These are phyloP conservation scores for Friedmanniomyces simplex DNA, from an alignment of 495 filamentous ascomycete species.

Conservation along the genomic window DNA sequence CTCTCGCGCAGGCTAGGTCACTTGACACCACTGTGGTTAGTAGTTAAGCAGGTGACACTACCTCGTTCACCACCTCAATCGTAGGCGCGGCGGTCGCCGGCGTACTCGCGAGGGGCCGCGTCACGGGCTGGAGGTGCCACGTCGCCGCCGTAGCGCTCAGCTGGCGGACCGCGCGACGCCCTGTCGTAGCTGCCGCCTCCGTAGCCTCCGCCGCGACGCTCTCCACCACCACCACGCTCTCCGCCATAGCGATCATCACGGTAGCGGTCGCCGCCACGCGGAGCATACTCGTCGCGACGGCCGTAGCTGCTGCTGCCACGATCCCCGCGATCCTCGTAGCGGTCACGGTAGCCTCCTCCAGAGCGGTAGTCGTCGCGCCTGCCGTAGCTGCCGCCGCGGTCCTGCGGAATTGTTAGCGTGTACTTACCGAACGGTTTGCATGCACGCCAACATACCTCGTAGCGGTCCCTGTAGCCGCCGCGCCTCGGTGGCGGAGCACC, in stretches of 20 bases:
- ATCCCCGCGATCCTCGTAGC: slow-evolving; percentile 25
- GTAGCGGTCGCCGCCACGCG: slow-evolving; percentile 25
- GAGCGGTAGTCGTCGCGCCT: slow-evolving; percentile 27
- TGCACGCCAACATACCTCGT: slow-evolving; percentile 9
- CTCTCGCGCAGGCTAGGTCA: neutral
- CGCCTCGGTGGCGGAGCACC: slow-evolving; percentile 41
- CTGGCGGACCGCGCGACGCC: slow-evolving; percentile 9
- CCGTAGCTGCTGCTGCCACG: neutral
- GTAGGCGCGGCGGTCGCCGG: slow-evolving; percentile 15
- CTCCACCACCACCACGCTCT: slow-evolving; percentile 5
- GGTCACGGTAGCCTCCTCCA: slow-evolving; percentile 36
- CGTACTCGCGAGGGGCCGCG: slow-evolving; percentile 16
- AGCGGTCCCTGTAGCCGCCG: slow-evolving; percentile 30
- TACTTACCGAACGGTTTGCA: neutral
- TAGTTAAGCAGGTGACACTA: slow-evolving; percentile 13
- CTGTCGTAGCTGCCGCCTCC: slow-evolving; percentile 14
- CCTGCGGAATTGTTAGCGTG: slow-evolving; percentile 10
- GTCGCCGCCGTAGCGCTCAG: slow-evolving; percentile 15
- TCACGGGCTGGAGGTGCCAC: slow-evolving; percentile 14
- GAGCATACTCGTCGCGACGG: slow-evolving; percentile 20
- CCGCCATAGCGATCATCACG: slow-evolving; percentile 16
- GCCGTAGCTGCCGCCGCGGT: slow-evolving; percentile 23
- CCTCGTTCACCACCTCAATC: slow-evolving; percentile 14
- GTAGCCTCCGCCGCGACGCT: slow-evolving; percentile 6
- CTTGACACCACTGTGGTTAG: slow-evolving; percentile 11